Base-by-base conservation (phyloP, 1,284 basidiomycete genomes). In the Fistulina hepatica region DNA sequence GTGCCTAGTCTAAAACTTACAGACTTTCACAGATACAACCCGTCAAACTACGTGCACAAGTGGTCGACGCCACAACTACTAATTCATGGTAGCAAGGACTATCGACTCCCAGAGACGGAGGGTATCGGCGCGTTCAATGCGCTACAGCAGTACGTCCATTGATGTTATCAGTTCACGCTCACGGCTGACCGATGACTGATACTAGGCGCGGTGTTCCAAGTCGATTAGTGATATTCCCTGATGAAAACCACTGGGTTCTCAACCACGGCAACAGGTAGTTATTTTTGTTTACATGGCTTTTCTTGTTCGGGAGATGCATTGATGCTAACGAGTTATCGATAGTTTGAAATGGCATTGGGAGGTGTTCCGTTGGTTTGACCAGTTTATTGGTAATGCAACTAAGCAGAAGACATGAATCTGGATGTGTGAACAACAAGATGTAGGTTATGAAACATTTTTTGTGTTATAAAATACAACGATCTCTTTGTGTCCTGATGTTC, bases 201-300 rank as follows among this genome's bases (percentile, higher is more conserved):
- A 6, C 25, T 43, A 88, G 88, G 48, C 72, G 68, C 36, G 76
- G 74, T 10, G 62, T 95, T 21, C 83, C 84, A 5, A 83, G 76
- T 45, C 74, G 92, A 35, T 68, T 95, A 34, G 72, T 95, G 8
- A 77, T 92, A 48, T 95, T 95, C 71, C 85, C 85, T 0, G 80
- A 89, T 50, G 92, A 95, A 64, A 94, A 94, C 52, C 91, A 94
- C 56, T 93, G 86, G 86, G 84, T 86, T 8, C 48, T 82, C 42
- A 72, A 83, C 40, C 78, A 79, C 45, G 77, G 76, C 37, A 86
- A 86, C 50, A 82, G 73, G 73, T 74, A 21, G 23, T 60, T 48
- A 21, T 24, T 23, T 21, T 8, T 39, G 21, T 24, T 27, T n/a
- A 27, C 8, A n/a, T 19, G 40, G 16, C 20, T 8, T 30, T 22